These are phyloP conservation scores for Podaxis sp. DNA, from an alignment of 768 basidiomycete species.

Conservation along the genomic window DNA sequence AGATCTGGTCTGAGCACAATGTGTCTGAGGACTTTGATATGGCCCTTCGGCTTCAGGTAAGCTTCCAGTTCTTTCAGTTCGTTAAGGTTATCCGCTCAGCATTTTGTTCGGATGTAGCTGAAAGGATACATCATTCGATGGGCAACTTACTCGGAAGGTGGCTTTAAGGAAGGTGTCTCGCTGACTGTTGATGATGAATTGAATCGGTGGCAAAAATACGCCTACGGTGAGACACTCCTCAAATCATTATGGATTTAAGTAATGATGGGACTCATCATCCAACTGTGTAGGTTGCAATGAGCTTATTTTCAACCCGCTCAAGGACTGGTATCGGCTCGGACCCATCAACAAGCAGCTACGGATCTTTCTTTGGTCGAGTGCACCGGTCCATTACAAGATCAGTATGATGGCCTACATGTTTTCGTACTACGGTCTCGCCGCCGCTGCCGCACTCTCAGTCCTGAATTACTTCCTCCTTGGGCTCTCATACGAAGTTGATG, in stretches of 20 bases:
- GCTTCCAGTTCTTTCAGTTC: conserved; percentile 4
- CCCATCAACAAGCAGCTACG: conserved; percentile 84
- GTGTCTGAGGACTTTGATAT: conserved; percentile 87
- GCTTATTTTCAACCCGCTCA: conserved; percentile 83
- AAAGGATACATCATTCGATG: conserved; percentile 78
- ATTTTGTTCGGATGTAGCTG: conserved; percentile 28
- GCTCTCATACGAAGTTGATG: conserved; percentile 59
- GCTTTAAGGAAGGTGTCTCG: conserved; percentile 90
- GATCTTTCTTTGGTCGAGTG: conserved; percentile 71
- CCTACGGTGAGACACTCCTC: conserved; percentile 51
- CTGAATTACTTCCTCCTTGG: conserved; percentile 75
- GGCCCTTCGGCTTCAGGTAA: conserved; percentile 61
- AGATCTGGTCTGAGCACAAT: conserved; percentile 83
- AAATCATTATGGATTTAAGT: neutral
- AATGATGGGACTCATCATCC: conserved; percentile 4
- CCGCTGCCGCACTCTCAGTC: conserved; percentile 58
- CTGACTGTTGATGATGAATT: conserved; percentile 89
- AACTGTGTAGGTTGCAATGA: conserved; percentile 60
- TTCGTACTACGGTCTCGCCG: conserved; percentile 64
- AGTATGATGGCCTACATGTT: conserved; percentile 76
- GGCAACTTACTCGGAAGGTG: conserved; percentile 84
- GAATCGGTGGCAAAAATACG: conserved; percentile 90
- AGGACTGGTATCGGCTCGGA: conserved; percentile 74
- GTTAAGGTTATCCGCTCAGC: neutral
- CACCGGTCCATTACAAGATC: conserved; percentile 83